Evolutionary conservation across 176 grass and related monocot genomes (phyloP), one percentile per base, ranked within the genome.

Genomic region (Themeda triandra): DNA sequence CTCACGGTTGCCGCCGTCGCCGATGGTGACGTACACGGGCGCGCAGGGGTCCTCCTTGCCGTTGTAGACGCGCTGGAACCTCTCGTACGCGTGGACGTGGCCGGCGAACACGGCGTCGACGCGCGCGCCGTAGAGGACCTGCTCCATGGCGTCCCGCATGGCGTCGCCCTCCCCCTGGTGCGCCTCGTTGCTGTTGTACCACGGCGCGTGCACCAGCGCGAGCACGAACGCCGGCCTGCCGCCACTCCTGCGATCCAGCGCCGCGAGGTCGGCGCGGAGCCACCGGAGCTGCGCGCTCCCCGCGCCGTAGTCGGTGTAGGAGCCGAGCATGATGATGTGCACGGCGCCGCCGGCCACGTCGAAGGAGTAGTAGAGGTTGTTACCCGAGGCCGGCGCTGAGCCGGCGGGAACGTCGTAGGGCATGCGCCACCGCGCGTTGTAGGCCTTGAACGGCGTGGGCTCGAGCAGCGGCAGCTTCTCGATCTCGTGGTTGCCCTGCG

Each of bases 11-110:
- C 93, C 93, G 29, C 93, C 93, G 45, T 95, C 90, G 13, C 90
- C 93, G 44, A 95, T 63, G 8, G 93, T 95, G 9, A 95, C 80
- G 85, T 95, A 86, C 82, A 95, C 41, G 1, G 90, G 66, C 21
- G 68, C 90, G 33, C 90, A 92, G 4, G 75, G 75, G 18, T 95
- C 88, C 27, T 46, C 33, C 46, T 27, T 14, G 0, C 83, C 76
- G 9, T 28, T 45, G 54, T 87, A 85, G 36, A 86, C 82, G 21
- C 49, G 87, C 37, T 8, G 1, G 85, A 93, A 95, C 59, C 95
- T 19, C 89, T 95, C 92, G 19, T 98, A 98, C 25, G 95, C 92
- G 54, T 98, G 95, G 27, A 98, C 91, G 79, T 95, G 95, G 1
- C 95, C 95, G 0, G 95, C 76, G 71, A 98, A 98, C 33, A 98